Conservation (phyloP, 192 early-diverging fungal species). For the Backusella mclennaniae region DNA sequence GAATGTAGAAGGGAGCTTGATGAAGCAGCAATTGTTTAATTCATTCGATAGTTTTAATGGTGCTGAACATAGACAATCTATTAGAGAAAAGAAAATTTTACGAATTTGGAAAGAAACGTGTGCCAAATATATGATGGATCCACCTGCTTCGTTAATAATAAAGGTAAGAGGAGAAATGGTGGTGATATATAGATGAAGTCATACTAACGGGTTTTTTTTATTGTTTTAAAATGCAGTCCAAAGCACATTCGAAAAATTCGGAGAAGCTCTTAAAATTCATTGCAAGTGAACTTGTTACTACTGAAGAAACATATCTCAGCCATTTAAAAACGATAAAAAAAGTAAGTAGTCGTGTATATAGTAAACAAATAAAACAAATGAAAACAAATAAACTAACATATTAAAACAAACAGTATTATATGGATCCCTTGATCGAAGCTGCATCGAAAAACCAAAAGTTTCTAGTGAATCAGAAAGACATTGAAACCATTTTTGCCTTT, state of each 20-base stretch:
- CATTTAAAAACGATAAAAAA: conserved; percentile 43
- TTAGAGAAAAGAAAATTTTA: not conserved
- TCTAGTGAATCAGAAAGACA: conserved; percentile 26
- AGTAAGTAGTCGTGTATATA: conserved; percentile 17
- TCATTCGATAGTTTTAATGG: not conserved
- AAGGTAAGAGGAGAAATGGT: not conserved
- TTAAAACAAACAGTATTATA: conserved; percentile 28
- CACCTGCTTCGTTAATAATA: not conserved
- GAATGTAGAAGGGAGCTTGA: not conserved
- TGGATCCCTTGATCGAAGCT: conserved; percentile 37
- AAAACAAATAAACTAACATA: not conserved
- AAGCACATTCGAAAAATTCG: not conserved
- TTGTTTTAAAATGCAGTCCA: not conserved
- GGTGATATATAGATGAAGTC: not conserved
- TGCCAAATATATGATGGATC: not conserved
- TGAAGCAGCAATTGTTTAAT: not conserved
- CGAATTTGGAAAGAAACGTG: conserved; percentile 7
- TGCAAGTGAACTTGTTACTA: conserved; percentile 44
- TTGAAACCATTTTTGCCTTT: conserved; percentile 37
- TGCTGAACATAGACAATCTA: conserved; percentile 7
- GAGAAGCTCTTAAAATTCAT: conserved; percentile 32
- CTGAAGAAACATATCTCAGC: conserved; percentile 44
- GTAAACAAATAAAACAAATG: not conserved
- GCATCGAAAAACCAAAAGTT: conserved; percentile 14
- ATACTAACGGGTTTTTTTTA: not conserved